Evolutionary conservation across 164 flowering plant species (phyloP).

Genomic region (Hamamelis virginiana): DNA sequence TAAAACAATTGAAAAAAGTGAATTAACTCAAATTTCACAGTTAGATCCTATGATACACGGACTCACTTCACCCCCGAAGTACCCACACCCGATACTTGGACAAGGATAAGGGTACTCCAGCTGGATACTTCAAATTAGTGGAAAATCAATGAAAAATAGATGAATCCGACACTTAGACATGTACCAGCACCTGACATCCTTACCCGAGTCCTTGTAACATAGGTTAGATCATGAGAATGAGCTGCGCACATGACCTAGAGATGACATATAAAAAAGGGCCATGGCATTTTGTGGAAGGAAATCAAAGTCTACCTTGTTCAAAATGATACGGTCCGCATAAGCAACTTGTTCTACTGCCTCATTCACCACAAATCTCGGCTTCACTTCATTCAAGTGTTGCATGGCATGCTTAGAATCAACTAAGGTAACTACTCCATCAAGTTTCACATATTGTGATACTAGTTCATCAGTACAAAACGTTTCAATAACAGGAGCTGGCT

Average conservation of each 20-base stretch:
- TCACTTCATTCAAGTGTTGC: constrained; percentile 83
- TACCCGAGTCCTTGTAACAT: too few relatives aligned
- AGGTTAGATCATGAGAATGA: not conserved
- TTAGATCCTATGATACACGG: too few relatives aligned
- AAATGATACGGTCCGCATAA: constrained; percentile 91
- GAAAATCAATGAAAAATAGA: too few relatives aligned
- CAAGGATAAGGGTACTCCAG: too few relatives aligned
- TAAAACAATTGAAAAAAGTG: constrained; percentile 6
- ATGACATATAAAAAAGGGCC: not conserved
- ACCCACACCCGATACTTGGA: too few relatives aligned
- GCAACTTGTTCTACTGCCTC: constrained; percentile 98
- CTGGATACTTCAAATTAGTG: too few relatives aligned
- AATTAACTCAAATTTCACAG: not conserved
- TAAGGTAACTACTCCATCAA: constrained; percentile 97
- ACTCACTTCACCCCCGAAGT: too few relatives aligned
- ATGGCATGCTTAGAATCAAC: constrained; percentile 93
- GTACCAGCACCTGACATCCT: too few relatives aligned
- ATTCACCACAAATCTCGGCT: constrained; percentile 96
- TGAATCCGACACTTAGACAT: too few relatives aligned
- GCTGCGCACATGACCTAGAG: not conserved
- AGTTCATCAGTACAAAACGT: constrained; percentile 86
- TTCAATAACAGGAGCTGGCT: constrained; percentile 97
- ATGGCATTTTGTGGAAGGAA: not conserved
- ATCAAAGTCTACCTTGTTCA: constrained; percentile 66
- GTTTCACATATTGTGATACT: constrained; percentile 75